Percentiles rank a stretch among this genome's conserved stretches.
These are phyloP conservation scores for Spizellomyces sp. DNA, from an alignment of 192 early-diverging fungal species.

Conservation along the genomic window DNA sequence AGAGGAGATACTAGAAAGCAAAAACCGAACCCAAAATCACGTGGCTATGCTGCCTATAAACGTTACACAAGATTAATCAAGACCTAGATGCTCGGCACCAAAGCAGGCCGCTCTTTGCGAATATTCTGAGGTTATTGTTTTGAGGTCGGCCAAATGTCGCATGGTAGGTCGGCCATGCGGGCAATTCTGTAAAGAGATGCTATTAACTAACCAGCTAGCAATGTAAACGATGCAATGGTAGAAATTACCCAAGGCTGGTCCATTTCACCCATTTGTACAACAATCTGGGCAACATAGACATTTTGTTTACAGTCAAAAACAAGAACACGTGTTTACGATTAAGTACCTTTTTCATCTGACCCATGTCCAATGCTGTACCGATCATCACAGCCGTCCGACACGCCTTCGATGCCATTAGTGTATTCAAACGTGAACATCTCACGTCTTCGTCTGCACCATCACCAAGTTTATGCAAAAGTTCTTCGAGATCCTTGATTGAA, in stretches of 20 bases:
- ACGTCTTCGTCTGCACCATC: constrained; percentile 38
- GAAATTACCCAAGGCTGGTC: constrained; percentile 85
- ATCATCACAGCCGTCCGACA: constrained; percentile 93
- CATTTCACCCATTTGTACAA: constrained; percentile 78
- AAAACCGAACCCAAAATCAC: too few species aligned
- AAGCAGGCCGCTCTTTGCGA: not conserved
- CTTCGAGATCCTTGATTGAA: constrained; percentile 74
- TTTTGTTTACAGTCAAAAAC: constrained; percentile 1
- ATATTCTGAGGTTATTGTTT: not conserved
- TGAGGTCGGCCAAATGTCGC: constrained; percentile 65
- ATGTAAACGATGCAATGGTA: not conserved
- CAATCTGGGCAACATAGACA: constrained; percentile 53
- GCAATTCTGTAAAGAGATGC: constrained; percentile 69
- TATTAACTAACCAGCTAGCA: too few species aligned
- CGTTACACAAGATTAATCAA: too few species aligned
- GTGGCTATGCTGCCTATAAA: too few species aligned
- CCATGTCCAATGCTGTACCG: constrained; percentile 71
- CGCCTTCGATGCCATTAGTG: constrained; percentile 86
- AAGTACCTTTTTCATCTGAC: constrained; percentile 70
- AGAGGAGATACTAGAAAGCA: too few species aligned
- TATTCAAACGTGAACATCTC: constrained; percentile 67
- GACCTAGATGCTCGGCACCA: too few species aligned
- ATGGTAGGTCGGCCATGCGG: constrained; percentile 97
- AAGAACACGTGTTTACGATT: not conserved
- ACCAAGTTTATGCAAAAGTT: constrained; percentile 55